These are phyloP conservation scores for Rutstroemia sp. DNA, from an alignment of 2,329 filamentous ascomycete genomes.

Conservation along the genomic window DNA sequence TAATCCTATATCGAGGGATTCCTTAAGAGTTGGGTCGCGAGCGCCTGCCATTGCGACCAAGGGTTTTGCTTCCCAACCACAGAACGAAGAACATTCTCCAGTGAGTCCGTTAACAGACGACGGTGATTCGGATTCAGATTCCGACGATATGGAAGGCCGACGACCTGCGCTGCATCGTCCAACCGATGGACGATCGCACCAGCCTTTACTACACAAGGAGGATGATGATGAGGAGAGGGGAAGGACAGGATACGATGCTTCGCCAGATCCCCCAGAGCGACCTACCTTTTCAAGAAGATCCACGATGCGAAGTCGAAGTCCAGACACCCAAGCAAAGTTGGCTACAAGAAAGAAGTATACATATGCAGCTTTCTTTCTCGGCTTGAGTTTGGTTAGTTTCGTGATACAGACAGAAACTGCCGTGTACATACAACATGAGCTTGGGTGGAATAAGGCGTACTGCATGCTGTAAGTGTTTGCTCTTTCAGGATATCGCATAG, in stretches of 20 bases:
- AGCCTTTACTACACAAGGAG: constrained; percentile 29
- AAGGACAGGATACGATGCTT: constrained; percentile 25
- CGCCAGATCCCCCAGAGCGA: constrained; percentile 15
- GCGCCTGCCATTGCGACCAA: constrained; percentile 14
- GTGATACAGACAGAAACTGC: constrained; percentile 93
- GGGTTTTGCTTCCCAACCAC: constrained; percentile 12
- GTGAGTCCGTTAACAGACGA: constrained; percentile 10
- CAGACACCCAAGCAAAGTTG: constrained; percentile 53
- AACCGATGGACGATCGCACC: constrained; percentile 33
- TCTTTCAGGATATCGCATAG: background rate
- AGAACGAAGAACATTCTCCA: constrained; percentile 9
- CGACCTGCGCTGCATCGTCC: constrained; percentile 33
- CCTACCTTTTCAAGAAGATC: constrained; percentile 46
- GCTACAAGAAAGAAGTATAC: constrained; percentile 78
- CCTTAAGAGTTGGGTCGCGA: constrained; percentile 13
- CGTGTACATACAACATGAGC: constrained; percentile 84
- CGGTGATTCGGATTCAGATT: constrained; percentile 18
- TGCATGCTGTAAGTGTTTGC: constrained; percentile 75
- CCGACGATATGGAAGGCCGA: constrained; percentile 29
- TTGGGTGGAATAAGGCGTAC: constrained; percentile 97
- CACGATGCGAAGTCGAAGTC: constrained; percentile 71
- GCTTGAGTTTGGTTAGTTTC: constrained; percentile 78
- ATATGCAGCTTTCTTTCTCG: constrained; percentile 76
- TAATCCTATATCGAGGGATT: constrained; percentile 17
- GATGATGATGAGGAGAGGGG: constrained; percentile 27